phyloP scores from a whole-genome alignment of 306 rosid genomes.

The Fragaria vesca region DNA sequence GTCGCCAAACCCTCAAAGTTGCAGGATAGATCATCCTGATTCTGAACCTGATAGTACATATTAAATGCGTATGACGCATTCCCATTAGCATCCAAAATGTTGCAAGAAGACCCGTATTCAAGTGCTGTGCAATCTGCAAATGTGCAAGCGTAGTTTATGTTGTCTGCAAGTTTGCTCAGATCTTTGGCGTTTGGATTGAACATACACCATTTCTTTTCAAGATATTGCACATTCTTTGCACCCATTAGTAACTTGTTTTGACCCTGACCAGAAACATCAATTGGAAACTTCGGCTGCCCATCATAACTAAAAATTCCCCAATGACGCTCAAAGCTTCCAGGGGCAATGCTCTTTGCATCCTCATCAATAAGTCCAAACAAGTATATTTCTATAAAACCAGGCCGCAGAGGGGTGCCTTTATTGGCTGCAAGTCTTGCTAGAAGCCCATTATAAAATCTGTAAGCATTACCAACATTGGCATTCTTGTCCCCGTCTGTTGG shows the following conservation, averaged over 20 bases:
- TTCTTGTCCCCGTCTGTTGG: constrained; percentile 97
- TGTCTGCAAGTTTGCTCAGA: constrained; percentile 71
- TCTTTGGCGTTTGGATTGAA: constrained; percentile 85
- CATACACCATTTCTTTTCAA: constrained; percentile 68
- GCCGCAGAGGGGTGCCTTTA: constrained; percentile 78
- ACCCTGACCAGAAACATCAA: constrained; percentile 80
- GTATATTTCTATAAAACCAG: constrained; percentile 81
- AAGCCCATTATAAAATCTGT: constrained; percentile 81
- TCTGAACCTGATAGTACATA: constrained; percentile 81
- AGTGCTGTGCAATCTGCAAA: constrained; percentile 79
- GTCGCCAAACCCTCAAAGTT: constrained; percentile 78
- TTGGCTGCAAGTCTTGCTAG: constrained; percentile 63
- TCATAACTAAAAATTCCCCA: constrained; percentile 91
- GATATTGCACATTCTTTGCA: constrained; percentile 70
- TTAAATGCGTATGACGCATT: constrained; percentile 92
- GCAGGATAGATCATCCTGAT: constrained; percentile 73
- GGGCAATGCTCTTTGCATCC: constrained; percentile 83
- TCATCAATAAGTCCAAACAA: constrained; percentile 84
- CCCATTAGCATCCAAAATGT: constrained; percentile 73
- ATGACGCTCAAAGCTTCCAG: constrained; percentile 88
- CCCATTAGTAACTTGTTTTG: constrained; percentile 61
- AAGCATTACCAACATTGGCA: constrained; percentile 67
- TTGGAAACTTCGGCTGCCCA: constrained; percentile 78
- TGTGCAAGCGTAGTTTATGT: constrained; percentile 77
- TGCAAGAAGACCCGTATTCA: constrained; percentile 93